Base-by-base conservation (phyloP, 1,139 yeast genomes). In the Yamadazyma aaseri region DNA sequence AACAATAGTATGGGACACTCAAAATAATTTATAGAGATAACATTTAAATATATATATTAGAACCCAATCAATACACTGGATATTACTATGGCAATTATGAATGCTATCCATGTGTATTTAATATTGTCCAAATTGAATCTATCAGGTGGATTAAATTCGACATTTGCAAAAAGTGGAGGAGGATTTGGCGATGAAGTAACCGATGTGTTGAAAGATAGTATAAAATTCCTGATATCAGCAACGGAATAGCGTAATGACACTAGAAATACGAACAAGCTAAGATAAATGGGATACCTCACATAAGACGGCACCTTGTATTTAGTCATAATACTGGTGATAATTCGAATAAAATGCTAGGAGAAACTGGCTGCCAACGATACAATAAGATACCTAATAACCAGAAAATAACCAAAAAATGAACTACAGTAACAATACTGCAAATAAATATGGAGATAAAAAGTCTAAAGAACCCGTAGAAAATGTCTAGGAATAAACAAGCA, bases 1-100 rank as follows among this genome's bases (percentile, higher is more conserved):
- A 6, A 83, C 94, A 0, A 76, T 84, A 18, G 72, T 79, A 18
- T 78, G 80, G 70, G 90, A 83, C 48, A 81, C 92, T 1, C 67
- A 56, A 35, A 21, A 8, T 16, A 26, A 26, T 8, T 22, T 13
- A 13, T 29, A 21, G 26, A 6, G 8, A 41, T 25, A 11, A 28
- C 13, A n/a, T 22, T 8, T 11, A 11, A 8, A 22, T 18, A 25
- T 25, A 25, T n/a, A 25, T 6, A 16, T 8, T 26, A 16, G 25
- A 7, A 8, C 38, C 32, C 32, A 28, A 28, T 29, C 10, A 23
- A 13, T 23, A 28, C 24, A 9, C 28, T 13, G 7, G 28, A 13
- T 20, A 28, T n/a, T 23, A 28, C 8, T 5, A 31, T n/a, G 8
- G 28, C 17, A 11, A 34, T 28, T 12, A 39, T 40, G 20, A 49